phyloP scores from a whole-genome alignment of 2,329 filamentous ascomycete genomes.

The Furcasterigmium furcatum region DNA sequence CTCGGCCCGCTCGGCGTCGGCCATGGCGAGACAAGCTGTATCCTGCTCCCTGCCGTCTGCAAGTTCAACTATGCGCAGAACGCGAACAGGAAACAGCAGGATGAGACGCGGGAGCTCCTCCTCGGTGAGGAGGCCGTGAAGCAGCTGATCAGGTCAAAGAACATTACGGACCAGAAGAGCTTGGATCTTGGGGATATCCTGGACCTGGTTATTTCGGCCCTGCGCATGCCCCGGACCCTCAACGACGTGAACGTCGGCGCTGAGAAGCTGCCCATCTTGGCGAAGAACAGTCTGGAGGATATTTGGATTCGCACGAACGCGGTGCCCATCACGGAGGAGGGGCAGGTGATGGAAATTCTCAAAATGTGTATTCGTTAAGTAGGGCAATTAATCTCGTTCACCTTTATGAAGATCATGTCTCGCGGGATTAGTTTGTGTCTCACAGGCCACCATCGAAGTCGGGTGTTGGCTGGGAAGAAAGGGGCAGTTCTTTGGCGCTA shows the following conservation, averaged over 20 bases:
- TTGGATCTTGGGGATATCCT: constrained; percentile 50
- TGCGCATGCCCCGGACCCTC: constrained; percentile 52
- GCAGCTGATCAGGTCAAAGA: background rate
- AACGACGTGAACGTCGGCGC: constrained; percentile 45
- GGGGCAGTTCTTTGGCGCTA: too few relatives aligned
- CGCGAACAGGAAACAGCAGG: constrained; percentile 23
- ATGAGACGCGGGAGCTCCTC: constrained; percentile 8
- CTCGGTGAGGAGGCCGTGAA: background rate
- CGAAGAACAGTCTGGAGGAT: constrained; percentile 46
- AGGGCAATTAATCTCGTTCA: too few relatives aligned
- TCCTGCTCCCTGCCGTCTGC: constrained; percentile 49
- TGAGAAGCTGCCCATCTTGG: constrained; percentile 43
- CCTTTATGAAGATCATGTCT: too few relatives aligned
- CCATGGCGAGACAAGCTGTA: constrained; percentile 49
- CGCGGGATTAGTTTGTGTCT: too few relatives aligned
- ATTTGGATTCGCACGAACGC: constrained; percentile 48
- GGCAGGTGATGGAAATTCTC: constrained; percentile 49
- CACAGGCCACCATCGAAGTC: too few relatives aligned
- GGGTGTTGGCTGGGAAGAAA: too few relatives aligned
- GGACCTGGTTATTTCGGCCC: constrained; percentile 43
- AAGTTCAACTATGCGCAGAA: constrained; percentile 43
- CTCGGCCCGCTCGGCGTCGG: constrained; percentile 53
- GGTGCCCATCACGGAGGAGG: constrained; percentile 39
- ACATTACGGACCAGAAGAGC: constrained; percentile 7
- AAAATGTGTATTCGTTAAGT: constrained; percentile 29